These are phyloP conservation scores for Alloteropsis angusta DNA, from an alignment of 202 grass and related monocot species.

Conservation along the genomic window DNA sequence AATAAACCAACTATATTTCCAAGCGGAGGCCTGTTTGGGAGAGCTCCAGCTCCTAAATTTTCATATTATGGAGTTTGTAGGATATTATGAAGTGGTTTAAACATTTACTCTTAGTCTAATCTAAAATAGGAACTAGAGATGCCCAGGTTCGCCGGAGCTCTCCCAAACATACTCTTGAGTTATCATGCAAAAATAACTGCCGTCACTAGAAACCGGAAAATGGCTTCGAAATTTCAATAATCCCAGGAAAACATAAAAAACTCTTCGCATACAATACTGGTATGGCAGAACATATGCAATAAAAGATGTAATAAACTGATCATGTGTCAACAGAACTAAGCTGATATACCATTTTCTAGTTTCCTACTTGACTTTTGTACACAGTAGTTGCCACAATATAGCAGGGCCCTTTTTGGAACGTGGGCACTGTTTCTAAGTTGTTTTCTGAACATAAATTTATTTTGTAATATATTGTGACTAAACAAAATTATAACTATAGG, in stretches of 20 bases:
- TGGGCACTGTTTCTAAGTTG: background rate
- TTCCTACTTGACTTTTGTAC: background rate
- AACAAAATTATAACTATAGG: background rate
- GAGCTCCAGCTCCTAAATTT: background rate
- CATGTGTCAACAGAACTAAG: background rate
- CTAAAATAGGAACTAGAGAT: background rate
- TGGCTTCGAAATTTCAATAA: background rate
- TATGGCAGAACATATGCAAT: background rate
- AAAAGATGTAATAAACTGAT: background rate
- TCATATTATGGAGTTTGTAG: background rate
- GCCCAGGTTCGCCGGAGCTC: background rate
- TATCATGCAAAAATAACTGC: background rate
- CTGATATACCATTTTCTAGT: background rate
- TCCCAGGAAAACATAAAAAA: background rate
- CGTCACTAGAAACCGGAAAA: background rate
- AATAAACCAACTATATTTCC: background rate
- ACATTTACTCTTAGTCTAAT: background rate
- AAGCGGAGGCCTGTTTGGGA: background rate
- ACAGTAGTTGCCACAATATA: background rate
- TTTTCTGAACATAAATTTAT: background rate
- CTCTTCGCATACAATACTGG: background rate
- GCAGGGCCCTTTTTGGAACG: background rate
- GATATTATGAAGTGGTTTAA: background rate
- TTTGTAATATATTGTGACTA: background rate
- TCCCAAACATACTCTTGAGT: background rate